Conservation (phyloP, 176 grass and related monocot genomes). For the Eragrostis nindensis region DNA sequence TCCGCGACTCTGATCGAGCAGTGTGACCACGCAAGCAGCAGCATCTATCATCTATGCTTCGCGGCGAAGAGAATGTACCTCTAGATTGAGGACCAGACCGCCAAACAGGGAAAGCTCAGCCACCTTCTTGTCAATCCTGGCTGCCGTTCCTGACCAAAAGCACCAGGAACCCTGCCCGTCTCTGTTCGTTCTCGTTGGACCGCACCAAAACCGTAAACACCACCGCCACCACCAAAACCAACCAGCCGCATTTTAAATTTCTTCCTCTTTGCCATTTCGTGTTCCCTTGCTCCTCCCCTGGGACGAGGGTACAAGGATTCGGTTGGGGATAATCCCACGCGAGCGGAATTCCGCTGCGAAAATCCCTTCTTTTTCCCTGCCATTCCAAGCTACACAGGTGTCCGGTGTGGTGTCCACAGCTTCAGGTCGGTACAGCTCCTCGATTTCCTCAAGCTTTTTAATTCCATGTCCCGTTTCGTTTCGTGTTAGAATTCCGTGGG, state of each 20-base stretch:
- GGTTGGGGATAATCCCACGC: background rate
- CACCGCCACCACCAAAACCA: constrained; percentile 12
- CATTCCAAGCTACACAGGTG: constrained; percentile 7
- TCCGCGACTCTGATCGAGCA: background rate
- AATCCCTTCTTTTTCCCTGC: background rate
- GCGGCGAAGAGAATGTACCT: background rate
- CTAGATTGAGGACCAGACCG: background rate
- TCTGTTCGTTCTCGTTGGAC: constrained; percentile 1
- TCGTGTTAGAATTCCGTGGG: constrained; percentile 18
- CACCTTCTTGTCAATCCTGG: background rate
- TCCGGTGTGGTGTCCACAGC: background rate
- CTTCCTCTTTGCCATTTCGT: constrained; percentile 30
- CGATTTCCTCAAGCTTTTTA: constrained; percentile 20
- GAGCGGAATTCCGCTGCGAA: background rate
- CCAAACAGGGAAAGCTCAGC: background rate
- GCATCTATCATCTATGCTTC: background rate
- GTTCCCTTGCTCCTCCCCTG: background rate
- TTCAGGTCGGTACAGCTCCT: background rate
- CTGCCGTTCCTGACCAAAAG: background rate
- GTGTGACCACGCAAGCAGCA: background rate
- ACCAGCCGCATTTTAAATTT: constrained; percentile 26
- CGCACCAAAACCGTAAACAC: background rate
- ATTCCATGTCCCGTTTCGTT: background rate
- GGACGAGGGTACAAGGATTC: background rate
- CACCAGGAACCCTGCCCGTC: background rate